Evolutionary conservation across 805 yeast genomes (phyloP), one percentile per base, ranked within the genome.

Genomic region (Martiniozyma abietophila): DNA sequence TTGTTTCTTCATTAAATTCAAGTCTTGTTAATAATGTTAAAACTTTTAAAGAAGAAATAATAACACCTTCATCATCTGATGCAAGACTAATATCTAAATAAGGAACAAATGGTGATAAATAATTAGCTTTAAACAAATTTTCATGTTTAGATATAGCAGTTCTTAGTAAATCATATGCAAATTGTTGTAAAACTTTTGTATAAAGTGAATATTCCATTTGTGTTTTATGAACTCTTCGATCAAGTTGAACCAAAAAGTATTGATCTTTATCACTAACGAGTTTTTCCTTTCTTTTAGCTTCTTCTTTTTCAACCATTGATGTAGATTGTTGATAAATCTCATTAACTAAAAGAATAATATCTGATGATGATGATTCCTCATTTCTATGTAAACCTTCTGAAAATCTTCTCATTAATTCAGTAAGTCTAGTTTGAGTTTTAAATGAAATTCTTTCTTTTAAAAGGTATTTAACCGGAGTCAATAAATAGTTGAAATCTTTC

Each of bases 301-400:
- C 43, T 34, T 38, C 45, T 31, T 36, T 46, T 39, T 32, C 41
- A 36, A 41, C 41, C 39, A 36, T 46, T 39, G 50, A 58, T 14
- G 56, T 53, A 1, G 88, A 65, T 42, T 74, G 78, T 19, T 64
- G 53, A 49, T 74, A 76, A 18, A 89, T 61, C 52, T 86, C 88
- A 50, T 73, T 79, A 54, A 95, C 80, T 39, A 89, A 61, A 6
- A 74, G 61, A 28, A 89, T 60, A 29, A 81, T 74, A 14, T 75
- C 78, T 17, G 68, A 64, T 4, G 69, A 54, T 0, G 74, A 59
- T 2, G 74, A 56, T 36, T 76, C 82, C 5, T 60, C 62, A 52
- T 89, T 92, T 43, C 69, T 76, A 44, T 75, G 72, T 37, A 92
- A 59, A 20, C 98, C 98, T n/a, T 73, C 56, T 0, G 94, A 67